A percentile compares a stretch with the other conserved stretches of the same genome.
Evolutionary conservation across 208 protist species (phyloP).

Genomic region (Trypanosoma mega): DNA sequence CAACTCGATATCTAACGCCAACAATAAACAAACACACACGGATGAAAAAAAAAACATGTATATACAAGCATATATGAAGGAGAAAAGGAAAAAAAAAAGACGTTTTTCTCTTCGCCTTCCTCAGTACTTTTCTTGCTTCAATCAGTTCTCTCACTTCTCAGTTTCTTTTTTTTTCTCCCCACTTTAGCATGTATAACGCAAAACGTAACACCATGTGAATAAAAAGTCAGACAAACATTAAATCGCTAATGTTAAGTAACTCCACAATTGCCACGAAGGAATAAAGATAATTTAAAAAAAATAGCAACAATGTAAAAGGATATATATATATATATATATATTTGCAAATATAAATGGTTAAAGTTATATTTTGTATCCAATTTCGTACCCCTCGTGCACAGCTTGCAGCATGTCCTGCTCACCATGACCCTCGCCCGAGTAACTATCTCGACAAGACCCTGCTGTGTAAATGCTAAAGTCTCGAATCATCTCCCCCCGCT

Average conservation of each 20-base stretch:
- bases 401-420: conserved; percentile 84
- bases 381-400: conserved; percentile 84
- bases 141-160: no score
- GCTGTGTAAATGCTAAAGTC: conserved; percentile 82
- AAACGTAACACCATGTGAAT: no score
- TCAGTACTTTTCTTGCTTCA: no score
- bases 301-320: background rate
- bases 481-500: conserved; percentile 66
- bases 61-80: conserved; percentile 10
- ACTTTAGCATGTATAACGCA: no score
- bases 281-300: conserved; percentile 5
- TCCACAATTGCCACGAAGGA: no score
- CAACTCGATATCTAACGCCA: no score
- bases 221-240: no score
- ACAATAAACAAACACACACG: no score
- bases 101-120: no score
- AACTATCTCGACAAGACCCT: conserved; percentile 75
- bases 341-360: background rate
- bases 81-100: conserved; percentile 16
- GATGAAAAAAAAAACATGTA: conserved; percentile 4
- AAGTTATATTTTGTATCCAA: conserved; percentile 73
- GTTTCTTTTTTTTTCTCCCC: no score
- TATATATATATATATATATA: conserved; percentile 2
- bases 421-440: conserved; percentile 70
- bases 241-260: no score